A percentile compares a stretch with the other conserved stretches of the same genome.
Evolutionary conservation across 768 basidiomycete species (phyloP).

Genomic region (Boletus edulis): DNA sequence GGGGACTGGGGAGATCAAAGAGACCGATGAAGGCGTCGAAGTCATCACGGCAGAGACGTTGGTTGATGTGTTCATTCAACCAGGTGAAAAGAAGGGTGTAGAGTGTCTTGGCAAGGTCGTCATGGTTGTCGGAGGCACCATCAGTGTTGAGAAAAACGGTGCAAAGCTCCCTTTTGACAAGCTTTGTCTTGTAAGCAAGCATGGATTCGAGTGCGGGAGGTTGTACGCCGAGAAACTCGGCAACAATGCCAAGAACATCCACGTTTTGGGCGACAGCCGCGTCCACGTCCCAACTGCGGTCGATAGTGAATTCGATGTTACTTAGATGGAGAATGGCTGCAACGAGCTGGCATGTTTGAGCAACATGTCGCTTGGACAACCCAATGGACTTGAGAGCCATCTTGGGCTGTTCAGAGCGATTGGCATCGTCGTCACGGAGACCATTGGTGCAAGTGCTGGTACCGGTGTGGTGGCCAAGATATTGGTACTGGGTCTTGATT

Average conservation of each 20-base stretch:
- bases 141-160: conserved; percentile 95
- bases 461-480: conserved; percentile 70
- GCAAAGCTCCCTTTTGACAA: conserved; percentile 97
- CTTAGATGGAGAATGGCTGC: conserved; percentile 97
- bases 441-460: conserved; percentile 40
- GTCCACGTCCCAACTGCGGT: conserved; percentile 82
- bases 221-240: conserved; percentile 91
- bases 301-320: conserved; percentile 88
- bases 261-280: conserved; percentile 89
- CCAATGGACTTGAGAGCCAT: conserved; percentile 91
- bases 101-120: conserved; percentile 90
- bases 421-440: conserved; percentile 75
- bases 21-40: conserved; percentile 90
- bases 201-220: conserved; percentile 70
- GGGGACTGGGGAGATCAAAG: conserved; percentile 91
- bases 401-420: conserved; percentile 91
- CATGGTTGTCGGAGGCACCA: conserved; percentile 88
- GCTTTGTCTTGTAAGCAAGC: conserved; percentile 87
- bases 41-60: conserved; percentile 91
- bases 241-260: conserved; percentile 80
- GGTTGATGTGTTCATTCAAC: conserved; percentile 96
- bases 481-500: conserved; percentile 84
- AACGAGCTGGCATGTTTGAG: conserved; percentile 91
- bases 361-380: conserved; percentile 91
- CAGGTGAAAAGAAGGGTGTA: conserved; percentile 95